Percentiles rank a stretch among this genome's conserved stretches.
phyloP scores from a whole-genome alignment of 148 eudicot genomes.

The Pharnaceum exiguum region DNA sequence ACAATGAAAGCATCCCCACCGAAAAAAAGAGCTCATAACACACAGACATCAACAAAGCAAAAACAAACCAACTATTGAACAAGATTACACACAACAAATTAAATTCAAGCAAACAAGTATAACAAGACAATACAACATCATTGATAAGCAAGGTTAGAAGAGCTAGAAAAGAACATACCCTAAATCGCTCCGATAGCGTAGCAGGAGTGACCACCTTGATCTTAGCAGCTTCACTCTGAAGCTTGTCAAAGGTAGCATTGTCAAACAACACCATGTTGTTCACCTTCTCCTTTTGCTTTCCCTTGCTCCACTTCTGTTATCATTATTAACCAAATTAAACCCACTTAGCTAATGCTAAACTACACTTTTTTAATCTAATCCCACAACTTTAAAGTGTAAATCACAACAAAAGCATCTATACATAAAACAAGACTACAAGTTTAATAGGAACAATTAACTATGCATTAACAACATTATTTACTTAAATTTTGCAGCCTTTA shows the following conservation, averaged over 20 bases:
- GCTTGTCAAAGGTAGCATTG: slow-evolving; percentile 25
- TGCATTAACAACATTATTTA: too few species aligned
- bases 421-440: too few species aligned
- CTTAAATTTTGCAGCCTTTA: too few species aligned
- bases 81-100: background rate
- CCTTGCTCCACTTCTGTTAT: slow-evolving; percentile 37
- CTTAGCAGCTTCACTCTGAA: slow-evolving; percentile 21
- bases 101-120: background rate
- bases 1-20: too few species aligned
- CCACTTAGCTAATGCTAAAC: background rate
- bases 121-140: background rate
- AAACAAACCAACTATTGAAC: background rate
- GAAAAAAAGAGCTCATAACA: too few species aligned
- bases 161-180: slow-evolving; percentile 9
- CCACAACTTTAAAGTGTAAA: background rate
- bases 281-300: slow-evolving; percentile 43
- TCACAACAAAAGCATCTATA: too few species aligned
- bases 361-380: background rate
- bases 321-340: background rate
- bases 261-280: slow-evolving; percentile 34
- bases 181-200: slow-evolving; percentile 28
- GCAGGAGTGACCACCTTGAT: slow-evolving; percentile 32
- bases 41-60: background rate
- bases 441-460: too few species aligned
- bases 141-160: background rate